Conservation (phyloP, 805 yeast genomes). For the Saccharomycopsis guyanensis region DNA sequence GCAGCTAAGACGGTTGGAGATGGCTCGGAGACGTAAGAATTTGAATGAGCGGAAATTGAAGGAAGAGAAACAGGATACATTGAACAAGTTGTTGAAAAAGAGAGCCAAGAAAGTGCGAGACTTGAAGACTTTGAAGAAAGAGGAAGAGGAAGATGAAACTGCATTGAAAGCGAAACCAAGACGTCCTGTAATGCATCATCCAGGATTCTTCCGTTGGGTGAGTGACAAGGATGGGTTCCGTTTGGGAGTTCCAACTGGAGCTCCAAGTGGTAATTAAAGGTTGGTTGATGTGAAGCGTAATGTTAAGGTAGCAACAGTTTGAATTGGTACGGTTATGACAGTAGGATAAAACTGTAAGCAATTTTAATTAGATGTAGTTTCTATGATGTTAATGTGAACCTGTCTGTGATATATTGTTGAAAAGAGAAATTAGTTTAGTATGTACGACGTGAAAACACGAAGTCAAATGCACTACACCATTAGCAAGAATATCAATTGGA, state of each 20-base stretch:
- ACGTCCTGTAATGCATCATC: constrained; percentile 38
- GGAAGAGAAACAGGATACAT: constrained; percentile 88
- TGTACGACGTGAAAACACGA: too few relatives aligned
- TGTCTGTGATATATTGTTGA: too few relatives aligned
- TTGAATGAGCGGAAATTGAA: constrained; percentile 74
- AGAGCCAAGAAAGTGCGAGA: constrained; percentile 68
- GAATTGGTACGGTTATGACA: background rate
- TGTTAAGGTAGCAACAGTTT: background rate
- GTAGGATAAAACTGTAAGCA: background rate
- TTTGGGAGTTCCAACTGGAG: constrained; percentile 16
- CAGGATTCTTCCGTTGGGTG: constrained; percentile 38
- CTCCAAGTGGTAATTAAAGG: too few relatives aligned
- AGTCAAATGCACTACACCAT: too few relatives aligned
- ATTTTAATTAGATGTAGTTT: background rate
- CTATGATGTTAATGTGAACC: too few relatives aligned
- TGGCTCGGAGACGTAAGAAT: constrained; percentile 81
- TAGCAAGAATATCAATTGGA: too few relatives aligned
- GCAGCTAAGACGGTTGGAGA: constrained; percentile 74
- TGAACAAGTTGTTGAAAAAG: constrained; percentile 76
- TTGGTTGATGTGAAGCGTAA: constrained; percentile 3
- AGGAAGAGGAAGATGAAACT: constrained; percentile 22
- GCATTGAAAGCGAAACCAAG: constrained; percentile 26
- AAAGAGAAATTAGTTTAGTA: too few relatives aligned
- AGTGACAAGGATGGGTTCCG: constrained; percentile 23
- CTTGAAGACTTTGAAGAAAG: constrained; percentile 25